phyloP scores from a whole-genome alignment of 768 basidiomycete species.

The Mycena amicta region DNA sequence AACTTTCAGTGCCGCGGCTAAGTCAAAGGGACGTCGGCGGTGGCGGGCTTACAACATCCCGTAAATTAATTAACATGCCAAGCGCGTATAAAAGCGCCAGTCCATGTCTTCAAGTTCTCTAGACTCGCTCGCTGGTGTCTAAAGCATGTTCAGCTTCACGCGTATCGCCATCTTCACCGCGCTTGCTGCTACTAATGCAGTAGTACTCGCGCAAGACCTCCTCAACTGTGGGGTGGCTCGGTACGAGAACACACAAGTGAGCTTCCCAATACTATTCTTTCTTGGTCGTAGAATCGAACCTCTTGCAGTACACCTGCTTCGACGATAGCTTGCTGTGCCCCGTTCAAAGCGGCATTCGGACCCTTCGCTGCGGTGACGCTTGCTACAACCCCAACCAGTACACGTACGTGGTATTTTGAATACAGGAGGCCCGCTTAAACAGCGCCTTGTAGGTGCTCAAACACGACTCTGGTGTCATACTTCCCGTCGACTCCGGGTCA shows the following conservation, averaged over 20 bases:
- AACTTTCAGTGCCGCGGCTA: no score
- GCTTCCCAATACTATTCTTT: neutral
- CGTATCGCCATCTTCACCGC: neutral
- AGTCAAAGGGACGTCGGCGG: no score
- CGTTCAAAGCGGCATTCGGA: conserved; percentile 9
- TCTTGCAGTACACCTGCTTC: conserved; percentile 17
- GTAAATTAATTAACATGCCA: no score
- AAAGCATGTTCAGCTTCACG: no score
- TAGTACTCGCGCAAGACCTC: neutral
- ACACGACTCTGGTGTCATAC: neutral
- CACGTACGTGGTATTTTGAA: neutral
- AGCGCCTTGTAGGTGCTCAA: conserved; percentile 8
- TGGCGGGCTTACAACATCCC: no score
- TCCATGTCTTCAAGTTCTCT: no score
- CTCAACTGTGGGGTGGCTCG: neutral
- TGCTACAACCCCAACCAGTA: conserved; percentile 17
- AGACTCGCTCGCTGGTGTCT: no score
- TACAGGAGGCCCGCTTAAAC: neutral
- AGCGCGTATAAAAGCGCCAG: no score
- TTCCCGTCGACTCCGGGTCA: neutral
- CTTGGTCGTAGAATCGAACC: neutral
- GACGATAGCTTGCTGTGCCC: conserved; percentile 19
- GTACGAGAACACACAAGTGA: neutral
- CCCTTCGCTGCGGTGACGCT: conserved; percentile 10
- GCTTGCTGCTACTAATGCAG: neutral